phyloP scores from a whole-genome alignment of 2,329 filamentous ascomycete genomes.

The Fonsecaea pedrosoi region DNA sequence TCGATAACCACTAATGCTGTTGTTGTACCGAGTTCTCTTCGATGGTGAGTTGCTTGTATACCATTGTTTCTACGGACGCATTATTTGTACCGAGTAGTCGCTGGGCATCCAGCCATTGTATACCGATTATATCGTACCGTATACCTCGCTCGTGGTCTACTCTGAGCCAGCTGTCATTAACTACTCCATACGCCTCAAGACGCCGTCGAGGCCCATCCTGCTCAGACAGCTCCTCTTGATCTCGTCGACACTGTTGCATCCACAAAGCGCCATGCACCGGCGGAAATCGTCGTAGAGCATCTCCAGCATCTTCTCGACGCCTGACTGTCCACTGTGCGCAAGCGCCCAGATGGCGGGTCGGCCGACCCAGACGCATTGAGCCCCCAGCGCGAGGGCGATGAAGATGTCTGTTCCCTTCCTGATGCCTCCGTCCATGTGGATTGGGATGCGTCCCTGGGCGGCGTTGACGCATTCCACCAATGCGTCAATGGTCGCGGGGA shows the following conservation, averaged over 20 bases:
- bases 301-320: slow-evolving; percentile 39
- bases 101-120: no score
- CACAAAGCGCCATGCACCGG: slow-evolving; percentile 40
- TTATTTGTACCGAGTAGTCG: no score
- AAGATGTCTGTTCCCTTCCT: slow-evolving; percentile 63
- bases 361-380: slow-evolving; percentile 58
- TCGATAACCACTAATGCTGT: neutral
- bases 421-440: slow-evolving; percentile 63
- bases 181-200: slow-evolving; percentile 35
- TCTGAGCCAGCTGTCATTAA: neutral
- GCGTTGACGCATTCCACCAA: slow-evolving; percentile 39
- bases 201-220: slow-evolving; percentile 42
- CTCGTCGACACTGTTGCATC: slow-evolving; percentile 39
- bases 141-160: neutral
- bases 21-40: no score
- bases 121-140: no score
- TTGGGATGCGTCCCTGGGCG: slow-evolving; percentile 40
- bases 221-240: slow-evolving; percentile 44
- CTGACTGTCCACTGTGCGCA: slow-evolving; percentile 39
- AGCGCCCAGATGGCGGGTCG: slow-evolving; percentile 58
- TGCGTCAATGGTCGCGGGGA: slow-evolving; percentile 47
- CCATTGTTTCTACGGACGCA: no score
- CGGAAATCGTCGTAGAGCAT: slow-evolving; percentile 41
- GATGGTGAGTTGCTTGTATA: no score
- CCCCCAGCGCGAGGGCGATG: slow-evolving; percentile 62